A percentile compares a stretch with the other conserved stretches of the same genome.
Evolutionary conservation across 78 protist genomes (phyloP).

Genomic region (Protostelium mycophagum): DNA sequence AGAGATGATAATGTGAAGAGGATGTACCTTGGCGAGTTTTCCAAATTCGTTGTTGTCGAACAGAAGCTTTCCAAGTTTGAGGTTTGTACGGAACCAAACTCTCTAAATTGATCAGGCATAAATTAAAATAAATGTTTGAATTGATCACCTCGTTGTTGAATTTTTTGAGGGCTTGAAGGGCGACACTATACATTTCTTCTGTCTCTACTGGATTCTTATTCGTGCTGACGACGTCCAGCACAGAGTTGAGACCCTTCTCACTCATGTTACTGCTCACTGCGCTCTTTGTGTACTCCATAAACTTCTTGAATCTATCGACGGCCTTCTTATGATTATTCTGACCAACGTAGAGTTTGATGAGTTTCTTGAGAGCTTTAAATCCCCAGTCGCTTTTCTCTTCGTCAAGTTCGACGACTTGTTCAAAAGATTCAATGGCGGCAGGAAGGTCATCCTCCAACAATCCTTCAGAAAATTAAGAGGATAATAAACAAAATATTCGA

Average conservation of each 20-base stretch:
- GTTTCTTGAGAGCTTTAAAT: constrained; percentile 66
- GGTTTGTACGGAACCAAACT: constrained; percentile 66
- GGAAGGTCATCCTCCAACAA: constrained; percentile 40
- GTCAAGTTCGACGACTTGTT: constrained; percentile 57
- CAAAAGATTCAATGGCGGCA: constrained; percentile 50
- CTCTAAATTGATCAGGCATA: constrained; percentile 11
- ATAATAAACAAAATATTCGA: no score
- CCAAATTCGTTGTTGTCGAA: constrained; percentile 60
- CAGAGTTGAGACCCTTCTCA: constrained; percentile 61
- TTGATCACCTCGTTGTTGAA: constrained; percentile 49
- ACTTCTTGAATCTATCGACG: constrained; percentile 31
- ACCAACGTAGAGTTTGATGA: constrained; percentile 42
- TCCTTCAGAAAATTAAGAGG: neutral
- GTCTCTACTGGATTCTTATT: constrained; percentile 23
- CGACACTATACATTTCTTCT: constrained; percentile 49
- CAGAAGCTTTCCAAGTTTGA: constrained; percentile 47
- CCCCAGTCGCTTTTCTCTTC: constrained; percentile 67
- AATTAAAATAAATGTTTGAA: neutral
- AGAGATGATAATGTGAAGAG: neutral
- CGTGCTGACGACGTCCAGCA: constrained; percentile 47
- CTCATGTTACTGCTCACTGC: constrained; percentile 48
- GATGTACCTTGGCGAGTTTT: constrained; percentile 39
- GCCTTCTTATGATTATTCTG: constrained; percentile 23
- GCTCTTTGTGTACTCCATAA: constrained; percentile 57
- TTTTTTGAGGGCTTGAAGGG: constrained; percentile 41